These are phyloP conservation scores for Rostrohypoxylon terebratum DNA, from an alignment of 495 filamentous ascomycete species.

Conservation along the genomic window DNA sequence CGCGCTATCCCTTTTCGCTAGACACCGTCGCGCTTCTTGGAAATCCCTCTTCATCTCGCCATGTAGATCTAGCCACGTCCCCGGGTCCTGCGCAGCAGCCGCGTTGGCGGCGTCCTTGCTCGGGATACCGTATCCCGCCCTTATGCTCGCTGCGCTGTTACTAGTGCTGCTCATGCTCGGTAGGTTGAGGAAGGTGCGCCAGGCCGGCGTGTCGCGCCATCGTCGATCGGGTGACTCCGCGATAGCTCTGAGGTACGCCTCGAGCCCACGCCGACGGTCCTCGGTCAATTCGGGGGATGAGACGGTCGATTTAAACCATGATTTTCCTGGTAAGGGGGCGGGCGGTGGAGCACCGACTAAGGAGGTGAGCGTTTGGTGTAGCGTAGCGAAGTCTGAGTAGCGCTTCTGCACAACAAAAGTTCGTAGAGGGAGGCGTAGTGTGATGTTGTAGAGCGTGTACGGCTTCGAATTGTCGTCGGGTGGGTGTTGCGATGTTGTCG, in stretches of 20 bases:
- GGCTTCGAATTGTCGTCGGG: slow-evolving; percentile 69
- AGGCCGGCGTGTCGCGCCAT: slow-evolving; percentile 87
- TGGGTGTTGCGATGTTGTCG: slow-evolving; percentile 72
- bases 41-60: slow-evolving; percentile 83
- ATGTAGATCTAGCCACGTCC: slow-evolving; percentile 88
- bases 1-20: slow-evolving; percentile 82
- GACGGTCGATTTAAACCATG: slow-evolving; percentile 86
- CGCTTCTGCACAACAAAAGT: slow-evolving; percentile 90
- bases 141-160: slow-evolving; percentile 60
- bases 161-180: slow-evolving; percentile 64
- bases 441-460: slow-evolving; percentile 93
- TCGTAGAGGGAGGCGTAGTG: slow-evolving; percentile 85
- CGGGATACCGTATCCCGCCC: slow-evolving; percentile 58
- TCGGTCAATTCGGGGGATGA: slow-evolving; percentile 82
- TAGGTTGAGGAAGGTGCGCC: slow-evolving; percentile 88
- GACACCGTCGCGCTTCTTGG: slow-evolving; percentile 80
- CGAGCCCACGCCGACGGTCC: slow-evolving; percentile 77
- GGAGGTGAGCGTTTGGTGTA: slow-evolving; percentile 76
- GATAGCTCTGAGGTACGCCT: slow-evolving; percentile 84
- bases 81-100: slow-evolving; percentile 75
- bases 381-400: slow-evolving; percentile 88
- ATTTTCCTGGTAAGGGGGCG: slow-evolving; percentile 77
- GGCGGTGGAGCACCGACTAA: slow-evolving; percentile 71
- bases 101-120: slow-evolving; percentile 54
- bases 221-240: slow-evolving; percentile 78